Percentiles rank a stretch among this genome's conserved stretches.
phyloP scores from a whole-genome alignment of 2,329 filamentous ascomycete species.

The Arthrobotrys megalospora region DNA sequence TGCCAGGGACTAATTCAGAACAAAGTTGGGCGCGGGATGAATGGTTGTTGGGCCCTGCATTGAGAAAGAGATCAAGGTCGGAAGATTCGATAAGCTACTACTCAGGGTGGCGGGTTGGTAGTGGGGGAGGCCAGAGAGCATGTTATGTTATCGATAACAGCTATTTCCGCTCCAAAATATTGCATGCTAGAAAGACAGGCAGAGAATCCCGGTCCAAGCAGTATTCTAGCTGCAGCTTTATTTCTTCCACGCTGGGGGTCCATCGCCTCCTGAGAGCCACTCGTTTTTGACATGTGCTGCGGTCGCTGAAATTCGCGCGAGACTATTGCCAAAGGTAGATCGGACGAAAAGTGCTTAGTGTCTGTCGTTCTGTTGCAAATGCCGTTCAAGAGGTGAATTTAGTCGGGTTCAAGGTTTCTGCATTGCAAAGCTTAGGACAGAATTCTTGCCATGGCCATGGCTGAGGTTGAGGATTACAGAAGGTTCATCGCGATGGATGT shows the following conservation, averaged over 20 bases:
- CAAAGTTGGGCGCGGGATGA: constrained; percentile 20
- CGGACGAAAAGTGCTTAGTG: constrained; percentile 36
- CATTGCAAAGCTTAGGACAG: background rate
- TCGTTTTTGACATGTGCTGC: constrained; percentile 52
- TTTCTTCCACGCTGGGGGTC: background rate
- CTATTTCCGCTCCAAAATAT: background rate
- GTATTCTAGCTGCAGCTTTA: constrained; percentile 19
- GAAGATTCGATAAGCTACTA: constrained; percentile 9
- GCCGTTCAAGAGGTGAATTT: background rate
- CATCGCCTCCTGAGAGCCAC: constrained; percentile 31
- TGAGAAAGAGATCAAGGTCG: constrained; percentile 12
- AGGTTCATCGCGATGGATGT: constrained; percentile 22
- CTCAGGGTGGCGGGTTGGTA: background rate
- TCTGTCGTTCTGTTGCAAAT: background rate
- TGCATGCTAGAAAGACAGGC: constrained; percentile 6
- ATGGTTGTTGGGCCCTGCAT: constrained; percentile 41
- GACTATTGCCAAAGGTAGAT: constrained; percentile 17
- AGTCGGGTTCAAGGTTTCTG: constrained; percentile 8
- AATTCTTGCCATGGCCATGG: background rate
- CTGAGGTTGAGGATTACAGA: constrained; percentile 6
- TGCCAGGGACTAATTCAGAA: background rate
- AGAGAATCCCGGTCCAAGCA: constrained; percentile 21
- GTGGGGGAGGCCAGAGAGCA: background rate
- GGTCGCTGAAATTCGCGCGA: constrained; percentile 12
- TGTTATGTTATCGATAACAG: constrained; percentile 34